A percentile compares a stretch with the other conserved stretches of the same genome.
phyloP scores from a whole-genome alignment of 352 stramenopile genomes.

The Pythium folliculosum region DNA sequence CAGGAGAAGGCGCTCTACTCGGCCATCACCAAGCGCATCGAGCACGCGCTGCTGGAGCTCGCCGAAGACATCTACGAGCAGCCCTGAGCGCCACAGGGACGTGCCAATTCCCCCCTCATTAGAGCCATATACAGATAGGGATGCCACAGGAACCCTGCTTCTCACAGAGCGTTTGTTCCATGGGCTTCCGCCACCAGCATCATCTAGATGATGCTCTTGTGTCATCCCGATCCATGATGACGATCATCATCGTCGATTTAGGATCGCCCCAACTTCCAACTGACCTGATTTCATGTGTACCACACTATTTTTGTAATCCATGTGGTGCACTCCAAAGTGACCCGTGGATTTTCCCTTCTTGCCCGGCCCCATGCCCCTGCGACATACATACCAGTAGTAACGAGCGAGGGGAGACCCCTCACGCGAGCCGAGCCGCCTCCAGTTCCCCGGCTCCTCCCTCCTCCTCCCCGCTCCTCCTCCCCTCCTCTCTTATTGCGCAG shows the following conservation, averaged over 20 bases:
- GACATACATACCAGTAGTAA: too few species aligned
- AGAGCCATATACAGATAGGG: background rate
- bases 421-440: background rate
- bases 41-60: conserved; percentile 68
- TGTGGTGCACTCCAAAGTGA: background rate
- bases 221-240: too few species aligned
- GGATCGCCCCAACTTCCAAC: too few species aligned
- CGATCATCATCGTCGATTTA: too few species aligned
- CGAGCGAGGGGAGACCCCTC: conserved; percentile 10
- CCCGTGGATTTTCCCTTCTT: conserved; percentile 12
- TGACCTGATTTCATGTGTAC: conserved; percentile 1
- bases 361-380: too few species aligned
- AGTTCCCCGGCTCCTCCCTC: background rate
- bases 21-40: conserved; percentile 85
- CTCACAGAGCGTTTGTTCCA: background rate
- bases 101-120: background rate
- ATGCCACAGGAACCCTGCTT: background rate
- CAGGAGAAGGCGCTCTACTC: conserved; percentile 76
- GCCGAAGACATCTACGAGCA: conserved; percentile 39
- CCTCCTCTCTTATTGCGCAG: background rate
- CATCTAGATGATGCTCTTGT: background rate
- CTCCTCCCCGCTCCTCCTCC: conserved; percentile 1
- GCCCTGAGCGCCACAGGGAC: background rate
- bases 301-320: background rate
- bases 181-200: background rate